Conservation (phyloP, 108 stramenopile genomes). For the Skeletonema potamos region DNA sequence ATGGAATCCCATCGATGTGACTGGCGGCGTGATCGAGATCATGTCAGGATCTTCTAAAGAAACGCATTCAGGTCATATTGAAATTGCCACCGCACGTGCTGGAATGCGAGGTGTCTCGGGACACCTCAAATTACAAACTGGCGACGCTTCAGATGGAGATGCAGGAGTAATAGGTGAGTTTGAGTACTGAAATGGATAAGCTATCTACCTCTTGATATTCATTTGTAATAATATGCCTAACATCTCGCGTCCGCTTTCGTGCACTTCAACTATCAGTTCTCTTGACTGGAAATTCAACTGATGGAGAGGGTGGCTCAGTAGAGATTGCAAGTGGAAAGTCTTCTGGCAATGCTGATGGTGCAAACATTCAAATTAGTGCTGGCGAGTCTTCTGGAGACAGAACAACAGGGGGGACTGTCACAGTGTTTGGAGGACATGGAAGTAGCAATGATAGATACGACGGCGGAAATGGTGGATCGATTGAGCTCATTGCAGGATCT, state of each 20-base stretch:
- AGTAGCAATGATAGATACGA: slow-evolving; percentile 5
- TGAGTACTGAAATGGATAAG: neutral
- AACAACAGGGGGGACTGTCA: slow-evolving; percentile 21
- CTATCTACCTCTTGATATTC: neutral
- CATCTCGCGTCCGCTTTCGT: neutral
- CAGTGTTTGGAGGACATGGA: slow-evolving; percentile 14
- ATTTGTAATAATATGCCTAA: neutral
- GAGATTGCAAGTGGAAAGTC: neutral
- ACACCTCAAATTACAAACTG: neutral
- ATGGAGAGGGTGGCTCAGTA: slow-evolving; percentile 5
- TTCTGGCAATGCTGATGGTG: slow-evolving; percentile 3
- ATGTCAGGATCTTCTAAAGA: slow-evolving; percentile 1
- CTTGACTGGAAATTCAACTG: slow-evolving; percentile 5
- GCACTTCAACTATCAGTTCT: neutral
- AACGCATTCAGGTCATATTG: neutral
- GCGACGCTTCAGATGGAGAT: neutral
- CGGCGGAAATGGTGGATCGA: slow-evolving; percentile 8
- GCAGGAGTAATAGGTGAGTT: slow-evolving; percentile 1
- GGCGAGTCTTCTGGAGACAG: neutral
- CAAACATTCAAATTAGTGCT: slow-evolving; percentile 4
- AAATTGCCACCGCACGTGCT: slow-evolving; percentile 1
- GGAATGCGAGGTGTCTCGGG: slow-evolving; percentile 4
- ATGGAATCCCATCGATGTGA: slow-evolving; percentile 4
- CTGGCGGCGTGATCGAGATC: slow-evolving; percentile 5
- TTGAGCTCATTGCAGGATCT: slow-evolving; percentile 7